These are phyloP conservation scores for Calonectria leucothoes DNA, from an alignment of 2,329 filamentous ascomycete species.

Conservation along the genomic window DNA sequence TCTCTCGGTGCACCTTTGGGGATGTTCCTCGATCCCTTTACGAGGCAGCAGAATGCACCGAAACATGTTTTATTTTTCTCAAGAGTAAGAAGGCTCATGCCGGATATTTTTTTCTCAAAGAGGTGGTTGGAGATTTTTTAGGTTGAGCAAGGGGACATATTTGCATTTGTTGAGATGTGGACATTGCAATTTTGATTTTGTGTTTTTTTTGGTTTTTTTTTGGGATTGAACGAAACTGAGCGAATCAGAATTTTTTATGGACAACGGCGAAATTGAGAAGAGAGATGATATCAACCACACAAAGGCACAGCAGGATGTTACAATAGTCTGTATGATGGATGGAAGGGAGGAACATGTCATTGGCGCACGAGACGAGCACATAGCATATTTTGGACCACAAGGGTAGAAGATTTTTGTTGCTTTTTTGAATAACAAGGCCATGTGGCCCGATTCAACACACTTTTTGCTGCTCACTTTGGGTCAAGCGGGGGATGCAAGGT, in stretches of 20 bases:
- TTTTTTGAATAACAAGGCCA: conserved; percentile 33
- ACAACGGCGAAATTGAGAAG: conserved; percentile 13
- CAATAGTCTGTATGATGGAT: conserved; percentile 6
- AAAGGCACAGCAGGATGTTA: background rate
- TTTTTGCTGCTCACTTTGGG: conserved; percentile 7
- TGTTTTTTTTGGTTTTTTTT: background rate
- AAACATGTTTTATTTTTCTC: conserved; percentile 16
- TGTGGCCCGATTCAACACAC: conserved; percentile 24
- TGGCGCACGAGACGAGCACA: conserved; percentile 11
- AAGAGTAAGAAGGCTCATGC: conserved; percentile 31
- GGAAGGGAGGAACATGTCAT: background rate
- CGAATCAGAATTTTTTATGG: conserved; percentile 2
- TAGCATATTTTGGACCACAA: background rate
- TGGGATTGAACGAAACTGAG: conserved; percentile 17
- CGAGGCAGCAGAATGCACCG: conserved; percentile 25
- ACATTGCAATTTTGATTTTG: background rate
- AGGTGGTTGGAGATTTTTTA: conserved; percentile 19
- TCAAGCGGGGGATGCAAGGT: background rate
- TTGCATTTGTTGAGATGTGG: conserved; percentile 34
- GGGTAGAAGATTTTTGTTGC: background rate
- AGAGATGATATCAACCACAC: conserved; percentile 12
- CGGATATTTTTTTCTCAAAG: conserved; percentile 25
- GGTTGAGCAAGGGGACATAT: conserved; percentile 23
- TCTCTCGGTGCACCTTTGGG: background rate
- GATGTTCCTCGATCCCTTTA: background rate